phyloP scores from a whole-genome alignment of 176 grass and related monocot species.

The Saccharum spontaneum region DNA sequence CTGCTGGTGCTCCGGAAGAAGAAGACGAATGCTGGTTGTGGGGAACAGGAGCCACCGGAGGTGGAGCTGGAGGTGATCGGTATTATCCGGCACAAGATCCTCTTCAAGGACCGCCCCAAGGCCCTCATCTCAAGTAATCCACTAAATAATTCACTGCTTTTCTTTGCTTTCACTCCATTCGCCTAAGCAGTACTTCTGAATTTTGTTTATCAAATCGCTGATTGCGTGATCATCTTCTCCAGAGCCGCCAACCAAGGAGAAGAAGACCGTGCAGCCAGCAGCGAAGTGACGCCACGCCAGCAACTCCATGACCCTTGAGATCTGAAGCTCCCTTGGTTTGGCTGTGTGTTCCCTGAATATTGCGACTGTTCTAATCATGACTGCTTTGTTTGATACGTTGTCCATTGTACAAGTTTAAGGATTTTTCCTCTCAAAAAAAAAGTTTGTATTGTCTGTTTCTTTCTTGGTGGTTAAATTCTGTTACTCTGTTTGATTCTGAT shows the following conservation, averaged over 20 bases:
- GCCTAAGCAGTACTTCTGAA: background rate
- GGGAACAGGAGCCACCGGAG: background rate
- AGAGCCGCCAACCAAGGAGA: background rate
- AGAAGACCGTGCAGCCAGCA: no score
- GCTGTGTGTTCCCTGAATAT: background rate
- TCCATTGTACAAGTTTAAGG: no score
- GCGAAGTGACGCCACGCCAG: background rate
- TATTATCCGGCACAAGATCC: constrained; percentile 84
- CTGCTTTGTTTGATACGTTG: no score
- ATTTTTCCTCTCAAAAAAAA: background rate
- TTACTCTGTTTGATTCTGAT: no score
- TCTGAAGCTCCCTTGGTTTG: background rate
- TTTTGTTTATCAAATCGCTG: background rate
- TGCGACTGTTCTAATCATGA: background rate
- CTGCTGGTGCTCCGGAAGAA: constrained; percentile 36
- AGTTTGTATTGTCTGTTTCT: background rate
- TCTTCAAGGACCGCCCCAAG: constrained; percentile 88
- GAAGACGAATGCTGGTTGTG: constrained; percentile 33
- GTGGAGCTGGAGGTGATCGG: constrained; percentile 77
- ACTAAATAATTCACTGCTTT: constrained; percentile 33
- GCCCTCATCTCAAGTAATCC: constrained; percentile 91
- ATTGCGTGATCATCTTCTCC: background rate
- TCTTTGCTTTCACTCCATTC: constrained; percentile 23
- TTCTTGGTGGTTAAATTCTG: background rate
- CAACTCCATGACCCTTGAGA: background rate